phyloP scores from a whole-genome alignment of 805 yeast species.

The Naumovozyma dairenensis region DNA sequence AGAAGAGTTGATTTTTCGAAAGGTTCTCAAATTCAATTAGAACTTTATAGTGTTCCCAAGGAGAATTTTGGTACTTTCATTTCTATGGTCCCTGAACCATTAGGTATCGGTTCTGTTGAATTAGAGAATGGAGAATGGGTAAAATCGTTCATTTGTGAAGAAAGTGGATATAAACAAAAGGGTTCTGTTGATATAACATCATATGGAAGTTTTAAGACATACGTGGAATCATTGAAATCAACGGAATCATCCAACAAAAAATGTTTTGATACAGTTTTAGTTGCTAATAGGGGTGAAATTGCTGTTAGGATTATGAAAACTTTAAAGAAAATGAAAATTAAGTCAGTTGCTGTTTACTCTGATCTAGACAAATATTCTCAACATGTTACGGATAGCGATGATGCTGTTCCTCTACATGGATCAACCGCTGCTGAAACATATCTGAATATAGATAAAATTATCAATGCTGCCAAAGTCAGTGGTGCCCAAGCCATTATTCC shows the following conservation, averaged over 20 bases:
- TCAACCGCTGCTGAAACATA: conserved; percentile 85
- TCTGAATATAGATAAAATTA: conserved; percentile 72
- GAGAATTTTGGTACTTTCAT: conserved; percentile 77
- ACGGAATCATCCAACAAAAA: conserved; percentile 30
- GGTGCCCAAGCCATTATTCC: conserved; percentile 95
- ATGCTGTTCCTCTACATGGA: conserved; percentile 71
- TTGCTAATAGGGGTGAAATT: conserved; percentile 96
- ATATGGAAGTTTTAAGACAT: conserved; percentile 81
- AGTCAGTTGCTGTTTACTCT: conserved; percentile 80
- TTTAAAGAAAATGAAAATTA: conserved; percentile 66
- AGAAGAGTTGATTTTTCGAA: conserved; percentile 44
- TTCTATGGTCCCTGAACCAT: conserved; percentile 83
- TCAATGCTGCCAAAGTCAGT: conserved; percentile 73
- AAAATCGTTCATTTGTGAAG: conserved; percentile 93
- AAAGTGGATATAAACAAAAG: conserved; percentile 60
- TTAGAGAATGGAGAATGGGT: conserved; percentile 73
- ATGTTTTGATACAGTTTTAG: conserved; percentile 77
- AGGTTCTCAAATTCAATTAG: conserved; percentile 62
- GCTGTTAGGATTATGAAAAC: conserved; percentile 92
- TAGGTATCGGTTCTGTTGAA: conserved; percentile 91
- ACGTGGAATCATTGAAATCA: conserved; percentile 25
- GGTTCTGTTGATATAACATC: conserved; percentile 76
- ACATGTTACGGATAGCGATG: conserved; percentile 79
- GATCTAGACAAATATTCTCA: conserved; percentile 83
- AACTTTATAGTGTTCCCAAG: conserved; percentile 73